Evolutionary conservation across 1,284 basidiomycete species (phyloP).

Genomic region (Lentinus polychrous): DNA sequence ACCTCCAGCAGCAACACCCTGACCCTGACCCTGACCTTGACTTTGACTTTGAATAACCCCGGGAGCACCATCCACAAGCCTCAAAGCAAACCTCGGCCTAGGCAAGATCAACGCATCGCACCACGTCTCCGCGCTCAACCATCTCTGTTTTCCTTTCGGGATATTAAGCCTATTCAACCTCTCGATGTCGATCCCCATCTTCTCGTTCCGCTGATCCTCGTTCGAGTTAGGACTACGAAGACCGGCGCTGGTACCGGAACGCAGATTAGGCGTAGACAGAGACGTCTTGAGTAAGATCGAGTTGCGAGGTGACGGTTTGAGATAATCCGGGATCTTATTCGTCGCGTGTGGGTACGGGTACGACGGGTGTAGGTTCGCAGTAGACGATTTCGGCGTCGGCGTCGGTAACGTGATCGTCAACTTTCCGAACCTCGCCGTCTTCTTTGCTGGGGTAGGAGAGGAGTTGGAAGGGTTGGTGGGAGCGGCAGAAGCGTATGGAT

Average conservation of each 20-base stretch:
- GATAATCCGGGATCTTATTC: conserved; percentile 14
- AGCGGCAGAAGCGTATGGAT: conserved; percentile 43
- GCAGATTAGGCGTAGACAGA: conserved; percentile 58
- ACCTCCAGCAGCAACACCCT: not conserved
- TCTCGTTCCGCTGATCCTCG: too few species aligned
- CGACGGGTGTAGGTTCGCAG: too few species aligned
- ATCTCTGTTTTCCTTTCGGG: conserved; percentile 45
- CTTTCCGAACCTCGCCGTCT: conserved; percentile 15
- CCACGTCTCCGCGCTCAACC: conserved; percentile 70
- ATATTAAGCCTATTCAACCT: conserved; percentile 9
- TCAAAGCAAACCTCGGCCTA: conserved; percentile 56
- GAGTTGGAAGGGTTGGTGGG: conserved; percentile 21
- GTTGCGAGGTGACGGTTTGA: conserved; percentile 16
- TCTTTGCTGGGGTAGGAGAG: conserved; percentile 16
- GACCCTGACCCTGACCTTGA: too few species aligned
- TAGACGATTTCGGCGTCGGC: too few species aligned
- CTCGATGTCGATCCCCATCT: too few species aligned
- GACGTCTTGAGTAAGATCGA: conserved; percentile 38
- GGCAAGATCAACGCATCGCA: conserved; percentile 73
- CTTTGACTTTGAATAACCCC: too few species aligned
- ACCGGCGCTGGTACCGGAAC: too few species aligned
- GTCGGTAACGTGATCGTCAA: conserved; percentile 12
- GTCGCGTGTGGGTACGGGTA: conserved; percentile 16
- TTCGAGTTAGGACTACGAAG: too few species aligned
- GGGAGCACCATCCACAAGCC: conserved; percentile 19